Evolutionary conservation across 2,329 filamentous ascomycete genomes (phyloP).

Genomic region (Tolypocladium pustulatum): DNA sequence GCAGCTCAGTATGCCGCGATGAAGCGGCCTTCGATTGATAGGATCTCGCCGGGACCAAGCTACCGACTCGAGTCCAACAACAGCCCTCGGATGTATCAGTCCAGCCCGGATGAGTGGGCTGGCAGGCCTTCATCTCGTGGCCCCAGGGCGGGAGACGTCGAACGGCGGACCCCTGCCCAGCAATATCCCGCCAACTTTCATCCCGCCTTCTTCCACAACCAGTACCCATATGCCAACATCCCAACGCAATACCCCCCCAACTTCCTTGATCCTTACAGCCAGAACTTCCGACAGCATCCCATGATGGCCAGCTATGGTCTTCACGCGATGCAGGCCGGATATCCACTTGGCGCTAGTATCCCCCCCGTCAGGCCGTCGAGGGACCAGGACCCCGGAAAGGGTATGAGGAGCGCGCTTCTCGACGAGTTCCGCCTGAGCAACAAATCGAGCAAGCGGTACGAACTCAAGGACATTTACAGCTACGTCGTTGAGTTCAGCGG

Average conservation of each 20-base stretch:
- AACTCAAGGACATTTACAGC: slow-evolving; percentile 80
- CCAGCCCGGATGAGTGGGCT: slow-evolving; percentile 27
- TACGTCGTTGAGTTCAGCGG: slow-evolving; percentile 91
- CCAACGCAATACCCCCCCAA: slow-evolving; percentile 22
- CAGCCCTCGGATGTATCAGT: slow-evolving; percentile 14
- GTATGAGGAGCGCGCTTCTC: slow-evolving; percentile 59
- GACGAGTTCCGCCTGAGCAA: slow-evolving; percentile 70
- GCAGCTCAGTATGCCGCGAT: slow-evolving; percentile 14
- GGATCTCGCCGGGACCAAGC: slow-evolving; percentile 21
- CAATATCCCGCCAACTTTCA: slow-evolving; percentile 19
- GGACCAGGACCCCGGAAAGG: slow-evolving; percentile 48
- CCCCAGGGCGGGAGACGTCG: slow-evolving; percentile 22
- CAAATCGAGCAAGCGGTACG: slow-evolving; percentile 64
- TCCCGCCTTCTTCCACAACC: slow-evolving; percentile 18
- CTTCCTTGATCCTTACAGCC: slow-evolving; percentile 26
- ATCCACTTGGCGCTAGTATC: slow-evolving; percentile 16
- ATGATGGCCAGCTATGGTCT: slow-evolving; percentile 22
- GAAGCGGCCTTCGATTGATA: slow-evolving; percentile 28
- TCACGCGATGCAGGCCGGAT: slow-evolving; percentile 20
- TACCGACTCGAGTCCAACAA: slow-evolving; percentile 18
- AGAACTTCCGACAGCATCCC: slow-evolving; percentile 24
- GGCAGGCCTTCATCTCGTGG: slow-evolving; percentile 23
- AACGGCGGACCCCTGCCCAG: slow-evolving; percentile 25
- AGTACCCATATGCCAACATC: slow-evolving; percentile 18
- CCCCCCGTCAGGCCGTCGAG: slow-evolving; percentile 28